These are phyloP conservation scores for Magnusiomyces magnusii DNA, from an alignment of 1,139 yeast genomes.

Conservation along the genomic window DNA sequence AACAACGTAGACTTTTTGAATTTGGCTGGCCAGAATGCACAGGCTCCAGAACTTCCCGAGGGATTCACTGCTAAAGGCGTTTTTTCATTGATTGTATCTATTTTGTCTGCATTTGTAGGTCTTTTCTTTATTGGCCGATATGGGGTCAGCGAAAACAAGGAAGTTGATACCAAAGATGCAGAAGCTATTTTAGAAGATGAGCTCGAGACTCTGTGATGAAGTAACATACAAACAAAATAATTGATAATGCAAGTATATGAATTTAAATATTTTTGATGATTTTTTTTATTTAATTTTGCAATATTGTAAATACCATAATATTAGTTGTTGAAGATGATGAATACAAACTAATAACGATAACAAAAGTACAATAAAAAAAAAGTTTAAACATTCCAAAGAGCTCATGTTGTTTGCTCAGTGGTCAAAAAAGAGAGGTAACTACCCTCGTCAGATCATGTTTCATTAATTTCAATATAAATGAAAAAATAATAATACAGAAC, in stretches of 20 bases:
- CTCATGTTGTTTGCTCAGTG: neutral
- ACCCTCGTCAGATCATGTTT: neutral
- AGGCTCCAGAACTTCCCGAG: conserved; percentile 54
- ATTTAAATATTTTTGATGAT: no score
- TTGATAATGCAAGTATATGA: neutral
- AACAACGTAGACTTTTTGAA: conserved; percentile 54
- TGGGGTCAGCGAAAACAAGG: conserved; percentile 57
- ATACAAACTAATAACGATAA: neutral
- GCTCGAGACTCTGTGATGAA: neutral
- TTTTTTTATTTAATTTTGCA: neutral
- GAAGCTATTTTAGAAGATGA: neutral
- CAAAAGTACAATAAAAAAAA: no score
- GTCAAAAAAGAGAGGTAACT: neutral
- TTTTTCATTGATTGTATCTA: conserved; percentile 76
- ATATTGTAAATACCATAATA: neutral
- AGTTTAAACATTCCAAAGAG: neutral
- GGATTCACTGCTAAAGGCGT: conserved; percentile 91
- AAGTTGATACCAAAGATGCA: conserved; percentile 15
- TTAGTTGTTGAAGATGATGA: no score
- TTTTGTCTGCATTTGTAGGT: conserved; percentile 73
- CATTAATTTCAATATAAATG: neutral
- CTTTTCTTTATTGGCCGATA: conserved; percentile 66
- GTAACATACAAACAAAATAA: no score
- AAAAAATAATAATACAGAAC: no score
- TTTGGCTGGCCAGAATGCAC: conserved; percentile 65